These are phyloP conservation scores for Tanozyma kutaoensis DNA, from an alignment of 805 yeast genomes.

Conservation along the genomic window DNA sequence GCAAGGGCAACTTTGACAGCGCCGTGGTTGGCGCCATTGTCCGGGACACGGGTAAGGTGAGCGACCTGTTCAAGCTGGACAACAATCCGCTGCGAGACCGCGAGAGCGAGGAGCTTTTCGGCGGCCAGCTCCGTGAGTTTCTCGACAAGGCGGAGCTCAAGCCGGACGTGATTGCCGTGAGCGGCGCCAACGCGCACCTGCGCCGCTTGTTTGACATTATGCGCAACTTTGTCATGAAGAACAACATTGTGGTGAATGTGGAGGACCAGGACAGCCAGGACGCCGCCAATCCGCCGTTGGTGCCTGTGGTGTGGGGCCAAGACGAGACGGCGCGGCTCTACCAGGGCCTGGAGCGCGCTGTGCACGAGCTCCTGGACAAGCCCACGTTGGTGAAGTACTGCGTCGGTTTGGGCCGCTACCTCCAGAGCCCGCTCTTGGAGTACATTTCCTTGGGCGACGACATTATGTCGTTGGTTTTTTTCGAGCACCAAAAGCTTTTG, in stretches of 20 bases:
- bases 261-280: slow-evolving; percentile 23
- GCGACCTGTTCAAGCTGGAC: slow-evolving; percentile 67
- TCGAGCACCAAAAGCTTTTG: slow-evolving; percentile 60
- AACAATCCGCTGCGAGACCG: slow-evolving; percentile 45
- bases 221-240: slow-evolving; percentile 39
- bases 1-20: slow-evolving; percentile 74
- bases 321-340: slow-evolving; percentile 89
- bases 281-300: slow-evolving; percentile 33
- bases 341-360: slow-evolving; percentile 68
- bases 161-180: slow-evolving; percentile 85
- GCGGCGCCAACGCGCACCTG: slow-evolving; percentile 74
- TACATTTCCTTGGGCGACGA: slow-evolving; percentile 74
- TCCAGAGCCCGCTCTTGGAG: slow-evolving; percentile 88
- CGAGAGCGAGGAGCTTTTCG: slow-evolving; percentile 30
- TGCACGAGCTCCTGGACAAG: slow-evolving; percentile 70
- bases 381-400: slow-evolving; percentile 73
- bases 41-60: slow-evolving; percentile 69
- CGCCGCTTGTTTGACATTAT: slow-evolving; percentile 46
- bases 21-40: slow-evolving; percentile 76
- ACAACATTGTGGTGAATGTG: slow-evolving; percentile 38
- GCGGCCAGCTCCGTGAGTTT: slow-evolving; percentile 55
- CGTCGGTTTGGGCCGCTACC: slow-evolving; percentile 80
- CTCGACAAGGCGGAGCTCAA: slow-evolving; percentile 35
- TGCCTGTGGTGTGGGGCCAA: slow-evolving; percentile 70
- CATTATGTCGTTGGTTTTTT: slow-evolving; percentile 52